These are phyloP conservation scores for Withania somnifera DNA, from an alignment of 305 asterid species.

Conservation along the genomic window DNA sequence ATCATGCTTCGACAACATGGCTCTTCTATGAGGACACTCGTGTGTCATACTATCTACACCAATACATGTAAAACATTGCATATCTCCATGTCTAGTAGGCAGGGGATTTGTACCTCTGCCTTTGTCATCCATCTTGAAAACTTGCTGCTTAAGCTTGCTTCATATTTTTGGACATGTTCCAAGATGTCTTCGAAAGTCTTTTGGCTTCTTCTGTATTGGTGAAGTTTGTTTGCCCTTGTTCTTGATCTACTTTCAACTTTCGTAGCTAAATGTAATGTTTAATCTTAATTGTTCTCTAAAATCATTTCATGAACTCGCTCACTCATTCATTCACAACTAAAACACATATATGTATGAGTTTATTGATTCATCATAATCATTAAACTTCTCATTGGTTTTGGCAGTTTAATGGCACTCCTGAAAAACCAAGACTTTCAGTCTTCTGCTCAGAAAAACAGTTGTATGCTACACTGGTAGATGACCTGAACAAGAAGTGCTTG, in stretches of 20 bases:
- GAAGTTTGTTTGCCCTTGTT: neutral
- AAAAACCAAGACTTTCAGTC: conserved; percentile 76
- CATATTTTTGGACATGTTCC: too few relatives aligned
- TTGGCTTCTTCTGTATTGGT: neutral
- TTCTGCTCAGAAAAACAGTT: conserved; percentile 76
- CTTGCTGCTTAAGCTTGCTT: neutral
- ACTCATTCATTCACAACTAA: neutral
- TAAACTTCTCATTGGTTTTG: neutral
- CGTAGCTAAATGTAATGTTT: neutral
- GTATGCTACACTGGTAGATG: conserved; percentile 74
- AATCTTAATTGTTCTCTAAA: neutral
- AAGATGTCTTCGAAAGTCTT: neutral
- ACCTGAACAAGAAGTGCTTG: conserved; percentile 61
- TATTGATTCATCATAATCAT: neutral
- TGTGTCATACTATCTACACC: neutral
- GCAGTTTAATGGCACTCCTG: conserved; percentile 69
- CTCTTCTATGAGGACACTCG: neutral
- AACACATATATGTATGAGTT: neutral
- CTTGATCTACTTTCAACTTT: neutral
- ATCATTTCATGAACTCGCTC: neutral
- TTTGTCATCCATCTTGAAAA: neutral
- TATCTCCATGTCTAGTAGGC: neutral
- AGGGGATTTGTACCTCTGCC: neutral
- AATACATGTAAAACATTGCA: neutral
- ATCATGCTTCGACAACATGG: neutral